A percentile compares a stretch with the other conserved stretches of the same genome.
Conservation (phyloP, 2,329 filamentous ascomycete genomes). For the Ceratocystis smalleyi region DNA sequence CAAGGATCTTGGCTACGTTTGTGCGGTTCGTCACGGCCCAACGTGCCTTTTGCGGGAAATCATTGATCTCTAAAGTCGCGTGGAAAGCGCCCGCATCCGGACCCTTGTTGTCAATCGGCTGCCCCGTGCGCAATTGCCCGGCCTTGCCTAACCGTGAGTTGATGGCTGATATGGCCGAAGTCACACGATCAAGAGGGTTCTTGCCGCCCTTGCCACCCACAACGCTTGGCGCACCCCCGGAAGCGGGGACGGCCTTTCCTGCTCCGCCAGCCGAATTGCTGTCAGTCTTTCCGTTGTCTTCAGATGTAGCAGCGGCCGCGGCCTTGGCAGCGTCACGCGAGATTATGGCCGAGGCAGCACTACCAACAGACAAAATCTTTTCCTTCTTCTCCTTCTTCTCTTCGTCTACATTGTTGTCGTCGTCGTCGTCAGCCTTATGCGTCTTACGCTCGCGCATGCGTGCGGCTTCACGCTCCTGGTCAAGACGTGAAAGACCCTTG, state of each 20-base stretch:
- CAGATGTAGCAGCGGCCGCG: constrained; percentile 20
- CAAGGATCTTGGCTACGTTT: constrained; percentile 95
- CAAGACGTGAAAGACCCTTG: constrained; percentile 80
- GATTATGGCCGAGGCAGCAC: constrained; percentile 44
- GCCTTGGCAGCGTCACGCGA: constrained; percentile 36
- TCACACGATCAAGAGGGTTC: constrained; percentile 69
- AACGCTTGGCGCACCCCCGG: constrained; percentile 25
- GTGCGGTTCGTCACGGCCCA: constrained; percentile 98
- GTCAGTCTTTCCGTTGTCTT: constrained; percentile 20
- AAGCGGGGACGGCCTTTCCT: constrained; percentile 20
- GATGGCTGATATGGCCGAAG: constrained; percentile 80
- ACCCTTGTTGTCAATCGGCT: constrained; percentile 95
- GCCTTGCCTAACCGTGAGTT: constrained; percentile 79
- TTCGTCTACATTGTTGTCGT: constrained; percentile 74
- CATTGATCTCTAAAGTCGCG: constrained; percentile 95
- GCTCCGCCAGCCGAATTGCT: constrained; percentile 17
- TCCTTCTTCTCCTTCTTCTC: constrained; percentile 57
- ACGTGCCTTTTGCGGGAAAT: constrained; percentile 94
- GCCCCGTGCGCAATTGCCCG: constrained; percentile 76
- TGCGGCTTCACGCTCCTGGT: constrained; percentile 78
- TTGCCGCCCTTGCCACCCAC: constrained; percentile 41
- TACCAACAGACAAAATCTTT: constrained; percentile 49
- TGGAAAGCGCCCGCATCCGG: constrained; percentile 95
- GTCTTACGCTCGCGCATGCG: constrained; percentile 75
- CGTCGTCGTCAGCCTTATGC: constrained; percentile 73